Conservation (phyloP, 495 filamentous ascomycete genomes). For the Evernia prunastri region DNA sequence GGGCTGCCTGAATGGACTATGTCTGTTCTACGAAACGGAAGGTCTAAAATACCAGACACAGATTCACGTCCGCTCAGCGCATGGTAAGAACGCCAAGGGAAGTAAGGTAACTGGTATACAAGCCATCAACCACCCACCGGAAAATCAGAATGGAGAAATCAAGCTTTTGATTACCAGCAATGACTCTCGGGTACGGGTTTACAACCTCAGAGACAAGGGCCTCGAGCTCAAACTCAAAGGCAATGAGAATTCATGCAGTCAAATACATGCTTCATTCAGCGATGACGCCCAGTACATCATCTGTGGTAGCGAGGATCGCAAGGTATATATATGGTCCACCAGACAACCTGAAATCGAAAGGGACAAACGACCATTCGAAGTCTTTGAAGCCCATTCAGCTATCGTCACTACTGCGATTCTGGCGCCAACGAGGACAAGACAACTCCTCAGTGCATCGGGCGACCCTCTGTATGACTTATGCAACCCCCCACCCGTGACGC, state of each 20-base stretch:
- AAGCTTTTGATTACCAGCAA: constrained; percentile 92
- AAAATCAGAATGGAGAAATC: constrained; percentile 61
- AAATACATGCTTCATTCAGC: constrained; percentile 84
- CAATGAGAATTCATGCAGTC: constrained; percentile 84
- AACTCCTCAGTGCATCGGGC: constrained; percentile 68
- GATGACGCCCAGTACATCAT: constrained; percentile 85
- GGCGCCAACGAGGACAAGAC: constrained; percentile 72
- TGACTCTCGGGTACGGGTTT: constrained; percentile 88
- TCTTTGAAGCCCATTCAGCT: constrained; percentile 81
- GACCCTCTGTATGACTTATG: constrained; percentile 95
- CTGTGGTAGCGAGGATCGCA: constrained; percentile 87
- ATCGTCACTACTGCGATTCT: constrained; percentile 84
- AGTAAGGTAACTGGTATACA: constrained; percentile 97
- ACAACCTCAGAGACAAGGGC: constrained; percentile 75
- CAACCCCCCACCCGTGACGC: constrained; percentile 86
- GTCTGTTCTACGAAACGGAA: constrained; percentile 92
- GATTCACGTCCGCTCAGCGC: constrained; percentile 81
- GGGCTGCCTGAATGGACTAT: constrained; percentile 77
- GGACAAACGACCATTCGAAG: constrained; percentile 71
- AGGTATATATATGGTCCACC: constrained; percentile 83
- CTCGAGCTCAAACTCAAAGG: constrained; percentile 89
- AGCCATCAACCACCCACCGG: constrained; percentile 57
- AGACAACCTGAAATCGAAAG: constrained; percentile 51
- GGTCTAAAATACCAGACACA: constrained; percentile 76
- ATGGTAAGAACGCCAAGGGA: constrained; percentile 89